Evolutionary conservation across 495 filamentous ascomycete genomes (phyloP).

Genomic region (Ascobolus immersus): DNA sequence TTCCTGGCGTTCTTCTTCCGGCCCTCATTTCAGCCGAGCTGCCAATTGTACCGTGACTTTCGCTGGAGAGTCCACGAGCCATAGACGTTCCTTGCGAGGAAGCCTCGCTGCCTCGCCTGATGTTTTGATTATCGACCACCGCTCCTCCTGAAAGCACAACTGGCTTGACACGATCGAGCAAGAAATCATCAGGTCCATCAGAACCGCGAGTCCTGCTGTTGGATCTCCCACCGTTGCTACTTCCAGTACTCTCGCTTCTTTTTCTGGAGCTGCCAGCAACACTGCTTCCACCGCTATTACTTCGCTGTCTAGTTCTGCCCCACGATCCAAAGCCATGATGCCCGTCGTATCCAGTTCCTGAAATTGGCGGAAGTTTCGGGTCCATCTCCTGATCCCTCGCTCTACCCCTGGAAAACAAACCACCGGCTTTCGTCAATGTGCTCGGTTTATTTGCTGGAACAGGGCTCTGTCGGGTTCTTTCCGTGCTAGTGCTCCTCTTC

Average conservation of each 20-base stretch:
- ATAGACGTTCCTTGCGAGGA: background rate
- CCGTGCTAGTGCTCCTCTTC: constrained; percentile 6
- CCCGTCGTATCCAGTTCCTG: constrained; percentile 89
- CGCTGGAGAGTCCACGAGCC: background rate
- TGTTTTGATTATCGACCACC: constrained; percentile 31
- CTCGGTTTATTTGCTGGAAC: no score
- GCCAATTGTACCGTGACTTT: background rate
- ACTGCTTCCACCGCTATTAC: constrained; percentile 24
- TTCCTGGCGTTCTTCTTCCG: background rate
- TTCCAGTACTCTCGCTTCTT: constrained; percentile 25
- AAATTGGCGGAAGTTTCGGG: constrained; percentile 54
- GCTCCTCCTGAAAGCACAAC: constrained; percentile 69
- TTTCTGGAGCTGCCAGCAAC: constrained; percentile 25
- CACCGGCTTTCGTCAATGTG: constrained; percentile 6
- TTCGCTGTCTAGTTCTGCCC: constrained; percentile 20
- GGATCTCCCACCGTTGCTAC: constrained; percentile 24
- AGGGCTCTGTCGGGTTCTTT: constrained; percentile 10
- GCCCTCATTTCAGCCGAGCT: no score
- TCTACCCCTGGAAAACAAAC: constrained; percentile 9
- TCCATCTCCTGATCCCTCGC: constrained; percentile 22
- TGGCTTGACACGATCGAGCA: constrained; percentile 56
- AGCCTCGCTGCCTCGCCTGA: constrained; percentile 1
- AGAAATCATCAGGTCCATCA: constrained; percentile 36
- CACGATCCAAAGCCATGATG: constrained; percentile 38
- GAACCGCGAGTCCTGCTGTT: constrained; percentile 29